phyloP scores from a whole-genome alignment of 495 filamentous ascomycete genomes.

The Lasiosphaeria hispida region DNA sequence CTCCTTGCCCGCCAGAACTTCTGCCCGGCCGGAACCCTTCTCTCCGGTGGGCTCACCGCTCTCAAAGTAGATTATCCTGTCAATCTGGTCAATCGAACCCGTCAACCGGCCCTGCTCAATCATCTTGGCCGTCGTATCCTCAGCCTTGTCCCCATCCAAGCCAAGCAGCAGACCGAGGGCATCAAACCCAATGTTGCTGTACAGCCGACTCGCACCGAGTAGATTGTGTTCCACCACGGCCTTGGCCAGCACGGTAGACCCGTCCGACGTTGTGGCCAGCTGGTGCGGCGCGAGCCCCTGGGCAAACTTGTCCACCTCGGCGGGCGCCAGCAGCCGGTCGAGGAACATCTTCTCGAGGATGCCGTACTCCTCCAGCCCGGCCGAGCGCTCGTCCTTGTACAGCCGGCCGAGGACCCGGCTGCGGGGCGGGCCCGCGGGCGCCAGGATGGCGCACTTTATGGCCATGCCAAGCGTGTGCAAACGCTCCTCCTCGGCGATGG shows the following conservation, averaged over 20 bases:
- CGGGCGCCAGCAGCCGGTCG: conserved; percentile 74
- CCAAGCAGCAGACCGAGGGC: conserved; percentile 75
- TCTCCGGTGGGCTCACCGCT: conserved; percentile 64
- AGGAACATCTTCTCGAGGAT: conserved; percentile 99
- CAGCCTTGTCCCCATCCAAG: conserved; percentile 75
- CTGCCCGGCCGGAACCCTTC: conserved; percentile 56
- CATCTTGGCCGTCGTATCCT: conserved; percentile 90
- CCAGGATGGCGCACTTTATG: conserved; percentile 93
- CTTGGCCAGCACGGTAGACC: conserved; percentile 87
- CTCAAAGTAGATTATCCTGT: conserved; percentile 81
- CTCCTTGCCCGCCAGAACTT: conserved; percentile 60
- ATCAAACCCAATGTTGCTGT: conserved; percentile 82
- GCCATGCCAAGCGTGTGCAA: conserved; percentile 80
- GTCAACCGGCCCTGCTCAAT: conserved; percentile 86
- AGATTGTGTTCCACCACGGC: conserved; percentile 96
- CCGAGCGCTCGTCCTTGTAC: conserved; percentile 89
- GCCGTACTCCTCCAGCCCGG: conserved; percentile 71
- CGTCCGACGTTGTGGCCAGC: conserved; percentile 82
- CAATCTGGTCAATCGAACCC: conserved; percentile 93
- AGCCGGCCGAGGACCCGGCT: conserved; percentile 74
- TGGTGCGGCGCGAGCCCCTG: conserved; percentile 80
- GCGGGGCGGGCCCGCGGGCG: conserved; percentile 83
- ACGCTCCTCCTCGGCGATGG: conserved; percentile 78
- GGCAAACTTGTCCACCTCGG: conserved; percentile 83
- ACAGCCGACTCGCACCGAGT: conserved; percentile 78